Conservation (phyloP, 2,329 filamentous ascomycete genomes). For the Paecilomyces dactylethromorphus region DNA sequence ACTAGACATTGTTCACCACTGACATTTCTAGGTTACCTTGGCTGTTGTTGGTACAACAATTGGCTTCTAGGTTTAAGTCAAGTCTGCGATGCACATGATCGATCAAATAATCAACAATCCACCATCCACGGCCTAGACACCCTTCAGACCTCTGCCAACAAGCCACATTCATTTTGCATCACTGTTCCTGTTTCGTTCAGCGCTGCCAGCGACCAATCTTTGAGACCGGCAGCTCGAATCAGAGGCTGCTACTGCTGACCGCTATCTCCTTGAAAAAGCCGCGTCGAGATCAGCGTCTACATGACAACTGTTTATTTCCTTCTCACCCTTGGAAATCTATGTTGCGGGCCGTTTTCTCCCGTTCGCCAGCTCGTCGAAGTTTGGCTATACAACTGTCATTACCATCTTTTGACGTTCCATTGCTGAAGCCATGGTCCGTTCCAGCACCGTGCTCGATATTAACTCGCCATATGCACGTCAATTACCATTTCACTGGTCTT, state of each 20-base stretch:
- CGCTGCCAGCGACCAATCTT: background rate
- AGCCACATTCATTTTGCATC: background rate
- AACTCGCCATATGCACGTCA: background rate
- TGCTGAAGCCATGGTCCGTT: background rate
- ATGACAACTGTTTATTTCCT: background rate
- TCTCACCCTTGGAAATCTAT: background rate
- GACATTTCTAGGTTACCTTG: conserved; percentile 5
- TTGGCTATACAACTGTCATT: background rate
- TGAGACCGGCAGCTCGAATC: background rate
- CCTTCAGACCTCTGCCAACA: background rate
- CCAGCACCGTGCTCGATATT: background rate
- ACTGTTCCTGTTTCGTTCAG: background rate
- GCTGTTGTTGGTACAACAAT: conserved; percentile 8
- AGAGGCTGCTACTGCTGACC: background rate
- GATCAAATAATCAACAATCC: background rate
- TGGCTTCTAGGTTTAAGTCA: conserved; percentile 2
- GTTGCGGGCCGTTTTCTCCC: background rate
- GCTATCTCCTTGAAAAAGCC: background rate
- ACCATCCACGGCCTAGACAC: background rate
- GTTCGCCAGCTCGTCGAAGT: background rate
- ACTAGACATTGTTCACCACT: background rate
- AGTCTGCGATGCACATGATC: background rate
- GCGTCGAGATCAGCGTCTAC: background rate
- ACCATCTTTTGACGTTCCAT: background rate
- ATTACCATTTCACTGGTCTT: background rate